Evolutionary conservation across 1,284 basidiomycete species (phyloP).

Genomic region (Tausonia pullulans): DNA sequence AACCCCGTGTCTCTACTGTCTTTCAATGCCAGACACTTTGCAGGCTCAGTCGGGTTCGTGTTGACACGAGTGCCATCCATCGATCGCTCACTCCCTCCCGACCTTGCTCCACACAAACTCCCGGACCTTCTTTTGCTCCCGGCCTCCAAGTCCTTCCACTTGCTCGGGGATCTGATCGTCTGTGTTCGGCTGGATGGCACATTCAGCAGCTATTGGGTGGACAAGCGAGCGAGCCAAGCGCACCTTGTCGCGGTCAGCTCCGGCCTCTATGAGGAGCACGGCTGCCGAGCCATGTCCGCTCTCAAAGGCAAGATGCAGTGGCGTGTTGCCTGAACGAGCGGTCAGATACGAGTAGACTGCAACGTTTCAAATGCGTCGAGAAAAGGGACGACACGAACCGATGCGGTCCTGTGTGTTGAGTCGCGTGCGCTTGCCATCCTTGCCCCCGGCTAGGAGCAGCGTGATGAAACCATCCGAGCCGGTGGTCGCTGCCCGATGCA

Average conservation of each 20-base stretch:
- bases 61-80: too few species aligned
- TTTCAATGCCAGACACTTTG: too few species aligned
- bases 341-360: background rate
- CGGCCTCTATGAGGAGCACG: constrained; percentile 78
- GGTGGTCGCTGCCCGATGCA: constrained; percentile 89
- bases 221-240: constrained; percentile 24
- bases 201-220: background rate
- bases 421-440: constrained; percentile 62
- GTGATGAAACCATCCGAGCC: constrained; percentile 77
- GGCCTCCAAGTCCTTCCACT: constrained; percentile 72
- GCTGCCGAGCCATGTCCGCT: constrained; percentile 83
- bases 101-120: constrained; percentile 48
- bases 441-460: constrained; percentile 62
- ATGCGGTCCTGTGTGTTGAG: constrained; percentile 76
- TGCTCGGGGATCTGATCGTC: constrained; percentile 76
- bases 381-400: constrained; percentile 42
- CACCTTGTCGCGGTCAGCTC: constrained; percentile 77
- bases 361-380: background rate
- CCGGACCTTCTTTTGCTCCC: constrained; percentile 65
- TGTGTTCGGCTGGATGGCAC: constrained; percentile 49
- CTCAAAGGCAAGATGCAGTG: constrained; percentile 91
- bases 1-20: too few species aligned
- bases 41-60: too few species aligned
- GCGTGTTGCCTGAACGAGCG: constrained; percentile 66
- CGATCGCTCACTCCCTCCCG: constrained; percentile 17